A percentile compares a stretch with the other conserved stretches of the same genome.
phyloP scores from a whole-genome alignment of 176 grass and related monocot species.

The Tuctoria greenei region DNA sequence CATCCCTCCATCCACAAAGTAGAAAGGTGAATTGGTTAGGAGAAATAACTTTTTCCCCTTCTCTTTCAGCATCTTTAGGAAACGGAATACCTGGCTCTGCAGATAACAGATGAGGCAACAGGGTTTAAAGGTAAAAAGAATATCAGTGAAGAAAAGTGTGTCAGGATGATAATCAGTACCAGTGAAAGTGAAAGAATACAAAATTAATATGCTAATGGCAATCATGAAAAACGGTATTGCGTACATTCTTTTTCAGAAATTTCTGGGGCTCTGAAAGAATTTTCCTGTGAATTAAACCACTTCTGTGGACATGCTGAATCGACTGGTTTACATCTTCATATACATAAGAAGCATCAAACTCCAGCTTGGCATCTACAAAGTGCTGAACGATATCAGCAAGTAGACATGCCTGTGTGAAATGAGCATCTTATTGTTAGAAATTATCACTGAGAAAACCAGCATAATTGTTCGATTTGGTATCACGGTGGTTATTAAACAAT shows the following conservation, averaged over 20 bases:
- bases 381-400: constrained; percentile 95
- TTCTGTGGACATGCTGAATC: constrained; percentile 95
- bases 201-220: background rate
- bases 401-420: constrained; percentile 76
- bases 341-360: constrained; percentile 93
- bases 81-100: constrained; percentile 64
- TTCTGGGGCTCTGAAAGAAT: constrained; percentile 88
- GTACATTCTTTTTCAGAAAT: constrained; percentile 93
- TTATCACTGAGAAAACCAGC: background rate
- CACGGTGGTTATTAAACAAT: background rate
- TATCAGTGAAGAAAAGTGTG: background rate
- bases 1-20: constrained; percentile 98
- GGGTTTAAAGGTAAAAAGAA: background rate
- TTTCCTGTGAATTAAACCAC: constrained; percentile 78
- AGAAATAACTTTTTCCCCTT: constrained; percentile 96
- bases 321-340: constrained; percentile 93
- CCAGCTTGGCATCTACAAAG: constrained; percentile 87
- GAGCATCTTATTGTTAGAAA: constrained; percentile 43
- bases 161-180: constrained; percentile 19
- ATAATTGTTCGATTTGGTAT: background rate
- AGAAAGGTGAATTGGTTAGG: constrained; percentile 96
- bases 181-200: background rate
- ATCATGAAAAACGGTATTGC: constrained; percentile 5
- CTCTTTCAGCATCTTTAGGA: constrained; percentile 77
- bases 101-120: constrained; percentile 32